Base-by-base conservation (phyloP, 306 rosid genomes). In the Quillaja saponaria region DNA sequence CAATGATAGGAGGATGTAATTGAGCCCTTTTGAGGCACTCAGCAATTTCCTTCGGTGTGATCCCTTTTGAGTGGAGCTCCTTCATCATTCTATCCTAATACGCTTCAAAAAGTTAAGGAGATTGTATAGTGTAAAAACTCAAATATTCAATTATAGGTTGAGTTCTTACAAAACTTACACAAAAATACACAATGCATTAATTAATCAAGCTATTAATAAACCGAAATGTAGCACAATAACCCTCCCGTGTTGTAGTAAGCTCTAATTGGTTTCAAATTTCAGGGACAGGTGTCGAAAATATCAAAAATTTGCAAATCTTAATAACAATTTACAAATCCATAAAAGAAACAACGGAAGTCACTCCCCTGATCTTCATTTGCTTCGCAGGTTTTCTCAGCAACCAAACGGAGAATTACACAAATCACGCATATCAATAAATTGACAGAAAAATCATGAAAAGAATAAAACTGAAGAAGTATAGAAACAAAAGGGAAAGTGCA, bases 51-150 rank as follows among this genome's bases (percentile, higher is more conserved):
- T 49, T 11, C 1, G 40, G 8, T 20, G 80, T 78, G 21, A 78
- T 70, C n/a, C 96, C 89, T 63, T 50, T 77, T 8, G 86, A 79
- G 64, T 90, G 90, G 19, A 87, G 88, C 52, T 87, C 87, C 73
- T 46, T 68, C 88, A 76, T 69, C 82, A 87, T 81, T 55, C 68
- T 71, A 50, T 87, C 87, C 91, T 85, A 47, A 37, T 31, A 2
- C 8, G 55, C 12, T 58, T 35, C 34, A 69, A 68, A 16, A 3
- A 44, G 25, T 11, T 28, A 14, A n/a, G n/a, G 28, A 50, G 52
- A 25, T 14, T 40, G 18, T 55, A 31, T n/a, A 44, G 21, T 6
- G 21, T 15, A 17, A 25, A 21, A 41, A 55, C 19, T 17, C 20
- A 49, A 33, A 38, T 25, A 13, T 44, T 19, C 28, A 18, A 15